Evolutionary conservation across 1,139 yeast species (phyloP).

Genomic region (Protomyces inouyei): DNA sequence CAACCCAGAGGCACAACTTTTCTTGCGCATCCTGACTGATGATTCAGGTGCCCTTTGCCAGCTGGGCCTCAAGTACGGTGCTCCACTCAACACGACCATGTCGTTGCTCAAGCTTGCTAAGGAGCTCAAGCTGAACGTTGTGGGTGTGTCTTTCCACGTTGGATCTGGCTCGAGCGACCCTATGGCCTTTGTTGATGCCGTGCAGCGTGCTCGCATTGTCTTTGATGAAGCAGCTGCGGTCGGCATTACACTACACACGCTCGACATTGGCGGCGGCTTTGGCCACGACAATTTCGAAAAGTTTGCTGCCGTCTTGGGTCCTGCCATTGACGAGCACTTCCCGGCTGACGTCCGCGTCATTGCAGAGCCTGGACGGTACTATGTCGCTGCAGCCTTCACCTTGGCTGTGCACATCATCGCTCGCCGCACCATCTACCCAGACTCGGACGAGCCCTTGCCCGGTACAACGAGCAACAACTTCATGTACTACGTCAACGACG

Average conservation of each 20-base stretch:
- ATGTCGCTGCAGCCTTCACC: conserved; percentile 81
- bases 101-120: conserved; percentile 59
- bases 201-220: conserved; percentile 63
- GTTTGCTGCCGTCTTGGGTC: conserved; percentile 56
- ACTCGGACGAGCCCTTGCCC: conserved; percentile 18
- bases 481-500: conserved; percentile 82
- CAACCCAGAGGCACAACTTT: conserved; percentile 65
- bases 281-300: conserved; percentile 59
- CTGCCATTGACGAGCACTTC: conserved; percentile 56
- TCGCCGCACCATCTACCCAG: conserved; percentile 49
- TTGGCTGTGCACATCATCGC: conserved; percentile 83
- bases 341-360: conserved; percentile 58
- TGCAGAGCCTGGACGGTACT: conserved; percentile 93
- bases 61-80: conserved; percentile 85
- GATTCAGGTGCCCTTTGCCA: conserved; percentile 85
- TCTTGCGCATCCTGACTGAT: conserved; percentile 82
- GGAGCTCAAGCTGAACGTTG: conserved; percentile 56
- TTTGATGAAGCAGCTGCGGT: conserved; percentile 54
- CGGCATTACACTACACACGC: conserved; percentile 51
- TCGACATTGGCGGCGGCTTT: conserved; percentile 96
- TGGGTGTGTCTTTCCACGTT: conserved; percentile 91
- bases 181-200: conserved; percentile 62
- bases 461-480: conserved; percentile 37
- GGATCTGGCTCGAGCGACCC: conserved; percentile 90
- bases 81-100: conserved; percentile 54